Percentiles rank a stretch among this genome's conserved stretches.
Conservation (phyloP, 2,329 filamentous ascomycete genomes). For the Lasiodiplodia hormozganensis region DNA sequence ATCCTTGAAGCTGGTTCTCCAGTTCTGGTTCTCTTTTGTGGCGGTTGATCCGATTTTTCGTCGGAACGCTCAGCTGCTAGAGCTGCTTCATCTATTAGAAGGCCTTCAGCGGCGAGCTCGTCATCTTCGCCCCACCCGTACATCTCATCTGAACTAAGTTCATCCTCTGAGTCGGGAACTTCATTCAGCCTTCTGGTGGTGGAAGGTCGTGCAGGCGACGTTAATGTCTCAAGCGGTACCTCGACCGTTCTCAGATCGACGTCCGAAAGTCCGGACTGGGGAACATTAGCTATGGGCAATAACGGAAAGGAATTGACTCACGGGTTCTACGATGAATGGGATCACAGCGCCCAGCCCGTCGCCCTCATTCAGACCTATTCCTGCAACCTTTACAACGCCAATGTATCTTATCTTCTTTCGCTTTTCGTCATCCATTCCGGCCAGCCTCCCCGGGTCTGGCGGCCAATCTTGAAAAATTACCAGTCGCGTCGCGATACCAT, state of each 20-base stretch:
- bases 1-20: background rate
- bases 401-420: conserved; percentile 48
- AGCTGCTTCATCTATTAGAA: conserved; percentile 39
- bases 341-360: conserved; percentile 57
- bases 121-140: conserved; percentile 76
- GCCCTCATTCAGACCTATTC: conserved; percentile 48
- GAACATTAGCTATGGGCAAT: conserved; percentile 34
- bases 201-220: conserved; percentile 46
- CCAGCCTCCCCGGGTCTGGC: conserved; percentile 40
- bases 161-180: conserved; percentile 67
- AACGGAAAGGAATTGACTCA: conserved; percentile 43
- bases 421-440: conserved; percentile 39
- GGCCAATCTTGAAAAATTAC: conserved; percentile 78
- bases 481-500: conserved; percentile 73
- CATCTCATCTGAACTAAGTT: conserved; percentile 68
- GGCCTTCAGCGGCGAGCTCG: conserved; percentile 52
- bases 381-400: conserved; percentile 53
- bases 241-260: conserved; percentile 30
- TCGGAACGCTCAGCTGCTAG: background rate
- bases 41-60: background rate
- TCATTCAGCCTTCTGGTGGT: conserved; percentile 71
- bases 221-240: conserved; percentile 13
- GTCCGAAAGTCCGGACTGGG: conserved; percentile 44
- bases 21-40: conserved; percentile 12
- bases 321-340: conserved; percentile 54